Evolutionary conservation across 2,329 filamentous ascomycete species (phyloP).

Genomic region (Parasarocladium wereldwijsianum): DNA sequence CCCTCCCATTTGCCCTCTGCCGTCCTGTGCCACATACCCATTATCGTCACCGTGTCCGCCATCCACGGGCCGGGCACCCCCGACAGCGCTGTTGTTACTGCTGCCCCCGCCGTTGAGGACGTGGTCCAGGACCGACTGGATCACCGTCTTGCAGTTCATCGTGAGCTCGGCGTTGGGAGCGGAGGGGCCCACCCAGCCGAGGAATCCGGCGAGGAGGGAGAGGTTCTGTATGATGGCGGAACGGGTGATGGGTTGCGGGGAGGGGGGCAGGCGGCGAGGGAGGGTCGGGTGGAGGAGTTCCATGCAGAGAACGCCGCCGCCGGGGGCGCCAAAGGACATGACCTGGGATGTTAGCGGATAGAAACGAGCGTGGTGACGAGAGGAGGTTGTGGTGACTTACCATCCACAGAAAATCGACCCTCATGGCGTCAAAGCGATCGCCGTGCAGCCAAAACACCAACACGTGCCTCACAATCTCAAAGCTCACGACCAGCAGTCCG

Average conservation of each 20-base stretch:
- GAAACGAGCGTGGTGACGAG: background rate
- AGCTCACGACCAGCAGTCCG: slow-evolving; percentile 26
- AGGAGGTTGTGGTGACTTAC: slow-evolving; percentile 7
- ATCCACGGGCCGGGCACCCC: background rate
- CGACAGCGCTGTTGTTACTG: background rate
- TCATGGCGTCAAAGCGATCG: slow-evolving; percentile 22
- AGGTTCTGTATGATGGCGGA: slow-evolving; percentile 34
- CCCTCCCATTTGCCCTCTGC: no score
- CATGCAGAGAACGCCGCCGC: slow-evolving; percentile 30
- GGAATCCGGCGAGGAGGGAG: slow-evolving; percentile 31
- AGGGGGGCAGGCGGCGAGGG: slow-evolving; percentile 10
- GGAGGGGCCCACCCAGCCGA: slow-evolving; percentile 29
- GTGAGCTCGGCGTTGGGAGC: slow-evolving; percentile 32
- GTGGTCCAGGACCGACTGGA: slow-evolving; percentile 33
- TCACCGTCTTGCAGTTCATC: slow-evolving; percentile 25
- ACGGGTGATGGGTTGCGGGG: slow-evolving; percentile 18
- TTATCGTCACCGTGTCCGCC: no score
- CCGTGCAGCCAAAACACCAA: slow-evolving; percentile 29
- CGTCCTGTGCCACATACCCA: no score
- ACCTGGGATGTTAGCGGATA: slow-evolving; percentile 8
- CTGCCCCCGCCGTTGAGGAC: slow-evolving; percentile 19
- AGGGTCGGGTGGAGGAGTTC: slow-evolving; percentile 28
- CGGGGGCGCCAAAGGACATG: slow-evolving; percentile 32
- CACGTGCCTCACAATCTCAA: slow-evolving; percentile 28
- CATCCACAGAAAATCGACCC: slow-evolving; percentile 28